These are phyloP conservation scores for Syncephalastrum monosporum DNA, from an alignment of 371 early-diverging fungal species.

Conservation along the genomic window DNA sequence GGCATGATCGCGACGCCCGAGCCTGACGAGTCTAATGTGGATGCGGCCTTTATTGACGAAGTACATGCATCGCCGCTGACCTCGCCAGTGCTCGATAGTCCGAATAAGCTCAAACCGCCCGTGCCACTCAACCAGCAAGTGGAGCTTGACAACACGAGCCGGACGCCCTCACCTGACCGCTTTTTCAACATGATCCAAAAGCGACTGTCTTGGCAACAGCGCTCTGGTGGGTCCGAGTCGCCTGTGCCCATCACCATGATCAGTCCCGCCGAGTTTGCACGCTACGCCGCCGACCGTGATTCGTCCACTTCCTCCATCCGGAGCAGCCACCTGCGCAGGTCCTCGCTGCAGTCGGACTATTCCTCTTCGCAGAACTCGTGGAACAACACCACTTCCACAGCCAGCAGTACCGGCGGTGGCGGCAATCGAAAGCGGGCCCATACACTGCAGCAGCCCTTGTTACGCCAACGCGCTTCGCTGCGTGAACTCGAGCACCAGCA, in stretches of 20 bases:
- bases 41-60: constrained; percentile 7
- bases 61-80: constrained; percentile 16
- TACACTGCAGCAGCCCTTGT: constrained; percentile 24
- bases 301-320: constrained; percentile 44
- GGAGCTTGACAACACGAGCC: constrained; percentile 10
- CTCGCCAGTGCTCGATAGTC: constrained; percentile 8
- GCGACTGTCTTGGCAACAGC: constrained; percentile 33
- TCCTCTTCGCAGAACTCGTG: constrained; percentile 25
- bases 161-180: constrained; percentile 47
- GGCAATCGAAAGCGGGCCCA: constrained; percentile 25
- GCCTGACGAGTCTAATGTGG: constrained; percentile 10
- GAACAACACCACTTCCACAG: constrained; percentile 8
- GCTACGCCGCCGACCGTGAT: constrained; percentile 38
- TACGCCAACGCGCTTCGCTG: constrained; percentile 21
- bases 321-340: constrained; percentile 42
- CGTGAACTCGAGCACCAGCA: constrained; percentile 17
- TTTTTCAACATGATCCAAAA: constrained; percentile 44
- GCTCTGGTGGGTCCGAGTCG: constrained; percentile 20
- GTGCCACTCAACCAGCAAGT: constrained; percentile 8
- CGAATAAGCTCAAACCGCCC: constrained; percentile 17
- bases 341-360: constrained; percentile 39
- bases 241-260: constrained; percentile 21
- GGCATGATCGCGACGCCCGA: constrained; percentile 30
- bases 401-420: constrained; percentile 1
- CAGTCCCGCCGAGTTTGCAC: constrained; percentile 29